Base-by-base conservation (phyloP, 306 rosid genomes). In the Inga oerstediana region DNA sequence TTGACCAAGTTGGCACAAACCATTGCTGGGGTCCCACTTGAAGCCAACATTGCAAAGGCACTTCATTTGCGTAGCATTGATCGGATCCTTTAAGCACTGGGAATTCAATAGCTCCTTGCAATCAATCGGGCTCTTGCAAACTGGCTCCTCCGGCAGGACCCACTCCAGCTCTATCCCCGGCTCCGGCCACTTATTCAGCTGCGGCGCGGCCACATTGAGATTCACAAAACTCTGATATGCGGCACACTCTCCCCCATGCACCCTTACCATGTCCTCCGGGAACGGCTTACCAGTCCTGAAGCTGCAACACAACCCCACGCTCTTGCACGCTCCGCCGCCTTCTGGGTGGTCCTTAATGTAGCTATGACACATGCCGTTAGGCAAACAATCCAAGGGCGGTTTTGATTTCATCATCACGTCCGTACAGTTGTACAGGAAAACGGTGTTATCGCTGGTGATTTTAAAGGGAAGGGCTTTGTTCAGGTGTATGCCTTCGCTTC, bases 141-240 rank as follows among this genome's bases (percentile, higher is more conserved):
- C 64, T 15, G 88, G 89, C 74, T 87, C 90, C 66, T 20, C 72
- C 11, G 89, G 88, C 3, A 76, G 71, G 72, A 67, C 78, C 90
- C 92, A 89, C 82, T 89, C 89, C 32, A 89, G 17, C 79, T 82
- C 92, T 70, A 89, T 52, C 64, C 88, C 92, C 0, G 84, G 72
- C 79, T 87, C 86, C 51, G 90, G 90, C 89, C 92, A 87, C 79
- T 10, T 54, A 20, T 39, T 78, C 43, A 46, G 77, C 32, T n/a
- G 27, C 12, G 77, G 54, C 20, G 64, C 71, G 45, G 62, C 34
- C 66, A 8, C 66, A 59, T 59, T 49, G 4, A 81, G 75, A 65
- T 81, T 86, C 72, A 83, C 88, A 34, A 89, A 85, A 83, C 89
- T 85, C 85, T 76, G 73, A 76, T 85, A 89, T 45, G 88, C 90